These are phyloP conservation scores for Orobanche coerulescens DNA, from an alignment of 257 asterid species.

Conservation along the genomic window DNA sequence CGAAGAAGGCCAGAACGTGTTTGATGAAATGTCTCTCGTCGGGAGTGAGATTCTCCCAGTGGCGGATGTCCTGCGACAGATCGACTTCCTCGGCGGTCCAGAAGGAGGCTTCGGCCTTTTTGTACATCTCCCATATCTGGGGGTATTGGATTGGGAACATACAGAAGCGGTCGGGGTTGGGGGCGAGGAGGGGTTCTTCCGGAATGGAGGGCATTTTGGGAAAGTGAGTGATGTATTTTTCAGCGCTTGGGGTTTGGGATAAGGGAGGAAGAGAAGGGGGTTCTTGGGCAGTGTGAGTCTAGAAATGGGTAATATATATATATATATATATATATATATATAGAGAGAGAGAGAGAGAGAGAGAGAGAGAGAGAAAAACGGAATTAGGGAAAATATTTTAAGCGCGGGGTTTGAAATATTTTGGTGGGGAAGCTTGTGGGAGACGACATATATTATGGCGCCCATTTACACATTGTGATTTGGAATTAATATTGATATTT, in stretches of 20 bases:
- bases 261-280: constrained; percentile 21
- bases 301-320: constrained; percentile 7
- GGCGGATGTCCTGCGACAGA: constrained; percentile 57
- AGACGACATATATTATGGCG: neutral
- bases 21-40: constrained; percentile 80
- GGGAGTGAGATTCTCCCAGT: constrained; percentile 52
- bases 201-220: constrained; percentile 60
- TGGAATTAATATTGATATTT: neutral
- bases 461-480: neutral
- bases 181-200: constrained; percentile 74
- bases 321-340: no score
- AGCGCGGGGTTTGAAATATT: constrained; percentile 19
- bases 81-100: constrained; percentile 99
- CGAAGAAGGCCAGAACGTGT: constrained; percentile 84
- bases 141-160: constrained; percentile 97
- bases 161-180: constrained; percentile 82
- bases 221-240: neutral
- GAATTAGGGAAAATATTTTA: neutral
- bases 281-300: constrained; percentile 22
- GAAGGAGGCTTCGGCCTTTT: constrained; percentile 91
- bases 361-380: no score
- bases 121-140: constrained; percentile 95
- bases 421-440: neutral
- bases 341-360: no score
- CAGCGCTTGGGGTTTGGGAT: constrained; percentile 33